Conservation (phyloP, 345 rosid genomes). For the Pistacia vera region DNA sequence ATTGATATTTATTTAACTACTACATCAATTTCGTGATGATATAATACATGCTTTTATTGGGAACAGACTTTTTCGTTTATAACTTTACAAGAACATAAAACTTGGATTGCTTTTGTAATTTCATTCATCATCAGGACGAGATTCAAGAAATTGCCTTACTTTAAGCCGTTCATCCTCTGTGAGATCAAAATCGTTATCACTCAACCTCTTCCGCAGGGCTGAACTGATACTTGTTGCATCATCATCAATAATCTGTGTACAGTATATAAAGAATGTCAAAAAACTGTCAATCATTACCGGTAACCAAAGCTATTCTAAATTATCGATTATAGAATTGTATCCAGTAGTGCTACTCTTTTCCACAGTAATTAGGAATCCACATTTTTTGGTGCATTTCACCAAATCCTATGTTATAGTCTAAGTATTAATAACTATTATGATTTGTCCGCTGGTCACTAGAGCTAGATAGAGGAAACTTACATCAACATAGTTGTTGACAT, state of each 20-base stretch:
- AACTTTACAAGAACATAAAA: slow-evolving; percentile 8
- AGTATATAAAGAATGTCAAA: not conserved
- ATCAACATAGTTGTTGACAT: slow-evolving; percentile 68
- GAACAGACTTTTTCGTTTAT: slow-evolving; percentile 1
- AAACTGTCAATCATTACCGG: not conserved
- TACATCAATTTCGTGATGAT: not conserved
- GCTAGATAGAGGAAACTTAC: slow-evolving; percentile 39
- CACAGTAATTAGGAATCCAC: not conserved
- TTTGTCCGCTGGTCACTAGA: not conserved
- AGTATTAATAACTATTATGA: not conserved
- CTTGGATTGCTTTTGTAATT: not conserved
- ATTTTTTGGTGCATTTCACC: not conserved
- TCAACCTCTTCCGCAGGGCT: slow-evolving; percentile 50
- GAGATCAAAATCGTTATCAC: slow-evolving; percentile 60
- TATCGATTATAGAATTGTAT: not conserved
- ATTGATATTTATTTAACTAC: slow-evolving; percentile 10
- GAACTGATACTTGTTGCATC: slow-evolving; percentile 44
- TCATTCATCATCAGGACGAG: slow-evolving; percentile 46
- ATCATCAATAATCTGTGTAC: slow-evolving; percentile 51
- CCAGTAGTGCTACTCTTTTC: not conserved
- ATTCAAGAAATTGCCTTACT: slow-evolving; percentile 62
- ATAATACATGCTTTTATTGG: slow-evolving; percentile 2
- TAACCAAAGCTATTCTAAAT: not conserved
- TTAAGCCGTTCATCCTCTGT: slow-evolving; percentile 54
- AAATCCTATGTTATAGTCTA: not conserved